phyloP scores from a whole-genome alignment of 2,329 filamentous ascomycete genomes.

The Beauveria varroae region DNA sequence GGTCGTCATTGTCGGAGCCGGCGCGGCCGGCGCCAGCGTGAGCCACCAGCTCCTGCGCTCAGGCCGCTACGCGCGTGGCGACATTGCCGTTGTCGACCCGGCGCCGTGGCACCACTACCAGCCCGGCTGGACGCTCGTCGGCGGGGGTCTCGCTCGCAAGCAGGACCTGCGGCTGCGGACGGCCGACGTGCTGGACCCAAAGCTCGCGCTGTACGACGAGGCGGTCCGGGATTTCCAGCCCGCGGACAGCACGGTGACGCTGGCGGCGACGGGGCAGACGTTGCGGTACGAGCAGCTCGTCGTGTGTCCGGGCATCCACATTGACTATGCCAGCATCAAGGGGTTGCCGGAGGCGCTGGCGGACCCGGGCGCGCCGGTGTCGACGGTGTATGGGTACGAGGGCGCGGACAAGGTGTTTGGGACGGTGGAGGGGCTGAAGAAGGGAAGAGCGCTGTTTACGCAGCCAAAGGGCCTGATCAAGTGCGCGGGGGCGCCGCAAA shows the following conservation, averaged over 20 bases:
- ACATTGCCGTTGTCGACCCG: conserved; percentile 59
- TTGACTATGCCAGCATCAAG: conserved; percentile 44
- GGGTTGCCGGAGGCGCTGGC: conserved; percentile 50
- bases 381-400: conserved; percentile 51
- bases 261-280: conserved; percentile 39
- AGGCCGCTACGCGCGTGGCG: conserved; percentile 47
- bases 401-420: conserved; percentile 45
- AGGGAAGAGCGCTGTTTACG: conserved; percentile 50
- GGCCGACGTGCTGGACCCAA: conserved; percentile 45
- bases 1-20: conserved; percentile 60
- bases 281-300: conserved; percentile 58
- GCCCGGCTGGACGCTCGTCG: conserved; percentile 63
- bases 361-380: conserved; percentile 39
- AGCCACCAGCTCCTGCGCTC: conserved; percentile 59
- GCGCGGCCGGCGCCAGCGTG: conserved; percentile 56
- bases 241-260: conserved; percentile 47
- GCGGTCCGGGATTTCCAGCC: conserved; percentile 44
- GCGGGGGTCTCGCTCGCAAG: conserved; percentile 56
- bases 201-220: conserved; percentile 52
- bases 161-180: conserved; percentile 48
- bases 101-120: conserved; percentile 59
- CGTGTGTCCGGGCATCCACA: conserved; percentile 49
- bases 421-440: conserved; percentile 38
- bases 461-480: conserved; percentile 52
- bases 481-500: conserved; percentile 55